Evolutionary conservation across 306 rosid genomes (phyloP).

Genomic region (Cotoneaster glaucophyllus): DNA sequence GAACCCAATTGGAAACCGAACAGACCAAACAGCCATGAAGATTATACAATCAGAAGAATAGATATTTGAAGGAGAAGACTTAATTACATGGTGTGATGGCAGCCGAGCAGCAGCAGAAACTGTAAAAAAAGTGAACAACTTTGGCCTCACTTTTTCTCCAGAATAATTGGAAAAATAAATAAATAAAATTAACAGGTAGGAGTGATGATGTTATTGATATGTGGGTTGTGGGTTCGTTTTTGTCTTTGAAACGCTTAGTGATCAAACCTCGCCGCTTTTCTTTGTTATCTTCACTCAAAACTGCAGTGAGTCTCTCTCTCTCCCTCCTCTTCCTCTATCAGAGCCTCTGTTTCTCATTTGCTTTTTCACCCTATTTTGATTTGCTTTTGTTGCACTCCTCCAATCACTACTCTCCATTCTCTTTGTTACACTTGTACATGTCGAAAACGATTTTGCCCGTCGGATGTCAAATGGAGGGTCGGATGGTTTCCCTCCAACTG

Average conservation of each 20-base stretch:
- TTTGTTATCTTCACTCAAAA: constrained; percentile 8
- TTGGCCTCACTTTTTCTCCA: background rate
- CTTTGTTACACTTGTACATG: background rate
- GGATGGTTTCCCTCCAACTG: constrained; percentile 8
- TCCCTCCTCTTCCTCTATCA: background rate
- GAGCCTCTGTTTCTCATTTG: background rate
- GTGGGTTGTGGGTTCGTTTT: background rate
- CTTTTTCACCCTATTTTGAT: background rate
- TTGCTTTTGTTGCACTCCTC: background rate
- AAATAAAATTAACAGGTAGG: background rate
- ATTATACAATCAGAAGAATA: background rate
- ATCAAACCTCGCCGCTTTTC: constrained; percentile 11
- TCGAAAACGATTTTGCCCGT: constrained; percentile 4
- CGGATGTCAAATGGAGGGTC: constrained; percentile 17
- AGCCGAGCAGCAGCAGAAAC: background rate
- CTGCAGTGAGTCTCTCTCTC: background rate
- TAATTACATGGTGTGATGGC: background rate
- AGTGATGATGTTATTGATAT: background rate
- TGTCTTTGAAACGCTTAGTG: background rate
- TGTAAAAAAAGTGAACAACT: background rate
- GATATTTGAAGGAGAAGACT: background rate
- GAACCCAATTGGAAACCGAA: constrained; percentile 4
- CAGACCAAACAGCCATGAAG: constrained; percentile 16
- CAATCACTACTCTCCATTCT: background rate
- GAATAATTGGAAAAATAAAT: background rate